Evolutionary conservation across 331 rosid species (phyloP), one percentile per base, ranked within the genome.

Genomic region (Rhamnella rubrinervis): DNA sequence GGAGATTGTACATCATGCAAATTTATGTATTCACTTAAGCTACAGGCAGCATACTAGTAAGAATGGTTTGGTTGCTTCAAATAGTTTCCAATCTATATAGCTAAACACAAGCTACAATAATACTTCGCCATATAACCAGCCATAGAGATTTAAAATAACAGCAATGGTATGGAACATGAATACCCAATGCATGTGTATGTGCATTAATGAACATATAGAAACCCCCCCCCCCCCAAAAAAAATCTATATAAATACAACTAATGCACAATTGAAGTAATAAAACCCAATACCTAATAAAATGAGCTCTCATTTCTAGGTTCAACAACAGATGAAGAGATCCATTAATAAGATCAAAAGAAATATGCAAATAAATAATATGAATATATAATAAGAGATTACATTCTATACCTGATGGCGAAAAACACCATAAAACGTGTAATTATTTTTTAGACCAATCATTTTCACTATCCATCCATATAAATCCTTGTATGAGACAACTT

Each of bases 371-470:
- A 15, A 18, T 56, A 72, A 49, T 12, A 52, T 40, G 1, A 44
- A 44, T 53, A 17, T 19, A 28, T 31, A 12, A 40, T 39, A 50
- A 60, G 63, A 68, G 1, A 13, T 37, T 41, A 62, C 31, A 35
- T 55, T 39, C 8, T 51, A 52, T 61, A 88, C 95, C 90, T 93
- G 97, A 3, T 96, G 84, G 39, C 97, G 95, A 71, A 93, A 93
- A 58, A 93, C 98, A 11, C 97, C 98, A 50, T 97, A 93, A 82
- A 93, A 93, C 7, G 98, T 93, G 84, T 97, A 93, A 52, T 93
- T 93, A 67, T 91, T 93, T 84, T 90, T 93, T 20, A 85, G 73
- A 61, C 97, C 97, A 25, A 93, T 93, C 75, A 80, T 71, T 79
- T 78, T 75, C 9, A 93, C 98, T 40, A 93, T 93, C 98, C 97